Base-by-base conservation (phyloP, 2,329 filamentous ascomycete species). In the Epichloe gansuensis region DNA sequence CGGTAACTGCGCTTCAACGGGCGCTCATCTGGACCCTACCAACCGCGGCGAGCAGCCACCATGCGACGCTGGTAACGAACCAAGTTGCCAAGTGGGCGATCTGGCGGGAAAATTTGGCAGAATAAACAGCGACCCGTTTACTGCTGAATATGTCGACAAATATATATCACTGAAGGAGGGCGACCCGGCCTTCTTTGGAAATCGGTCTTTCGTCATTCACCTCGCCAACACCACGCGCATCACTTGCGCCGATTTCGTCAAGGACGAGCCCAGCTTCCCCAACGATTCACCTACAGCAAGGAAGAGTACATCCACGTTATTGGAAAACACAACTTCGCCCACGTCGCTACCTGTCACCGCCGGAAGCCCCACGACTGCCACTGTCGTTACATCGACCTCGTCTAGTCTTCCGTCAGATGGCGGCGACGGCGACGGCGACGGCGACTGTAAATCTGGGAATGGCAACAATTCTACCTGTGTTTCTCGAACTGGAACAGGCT, bases 31-130 rank as follows among this genome's bases (percentile, higher is more conserved):
- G 13, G 85, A 91, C 62, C 86, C 87, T 23, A 86, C 75, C 65
- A 64, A 74, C 51, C 82, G 85, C 48, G 81, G 80, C 57, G 80
- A 88, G 62, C 68, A 68, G 3, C 73, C 81, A 5, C 60, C 75
- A 5, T 91, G 87, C 68, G 73, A 89, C 62, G 43, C 69, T 12
- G 59, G 63, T 11, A 63, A 70, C 9, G 82, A 82, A 9, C 67
- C 77, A 56, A 82, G 79, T 11, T 93, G 87, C 71, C 81, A 91
- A 67, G 80, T 86, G 9, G 87, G 88, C 58, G 87, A 91, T 65
- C 72, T 91, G 52, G 77, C 80, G 59, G 87, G 87, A 63, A 91
- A 91, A 71, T 73, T 85, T 61, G 85, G 85, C 56, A 74, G 74
- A 56, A 77, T 87, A 61, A 72, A 67, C 25, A 66, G 67, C 38